A percentile compares a stretch with the other conserved stretches of the same genome.
These are phyloP conservation scores for Pyrenophora graminea DNA, from an alignment of 2,329 filamentous ascomycete genomes.

Conservation along the genomic window DNA sequence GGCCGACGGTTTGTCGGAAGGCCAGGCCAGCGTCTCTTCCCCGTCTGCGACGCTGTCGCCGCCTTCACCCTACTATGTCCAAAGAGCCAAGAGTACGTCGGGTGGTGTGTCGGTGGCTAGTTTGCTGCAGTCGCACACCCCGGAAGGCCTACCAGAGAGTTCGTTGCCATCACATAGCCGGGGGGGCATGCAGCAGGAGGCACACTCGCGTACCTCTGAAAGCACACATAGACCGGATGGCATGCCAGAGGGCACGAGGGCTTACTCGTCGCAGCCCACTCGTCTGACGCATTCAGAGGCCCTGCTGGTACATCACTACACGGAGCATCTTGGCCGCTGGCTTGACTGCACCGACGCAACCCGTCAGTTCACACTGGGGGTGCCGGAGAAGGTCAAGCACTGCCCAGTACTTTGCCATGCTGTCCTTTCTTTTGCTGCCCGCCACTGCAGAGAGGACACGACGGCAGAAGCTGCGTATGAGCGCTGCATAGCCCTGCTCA, in stretches of 20 bases:
- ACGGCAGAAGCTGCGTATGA: slow-evolving; percentile 33
- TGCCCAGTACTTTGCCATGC: slow-evolving; percentile 38
- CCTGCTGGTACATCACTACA: slow-evolving; percentile 36
- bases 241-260: slow-evolving; percentile 1
- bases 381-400: slow-evolving; percentile 33
- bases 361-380: slow-evolving; percentile 36
- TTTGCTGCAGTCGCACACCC: slow-evolving; percentile 12
- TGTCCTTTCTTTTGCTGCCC: slow-evolving; percentile 36
- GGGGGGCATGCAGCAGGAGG: background rate
- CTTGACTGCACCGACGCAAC: slow-evolving; percentile 39
- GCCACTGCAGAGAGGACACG: slow-evolving; percentile 27
- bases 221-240: background rate
- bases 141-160: slow-evolving; percentile 5
- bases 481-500: slow-evolving; percentile 37
- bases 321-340: slow-evolving; percentile 38
- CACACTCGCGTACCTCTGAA: background rate
- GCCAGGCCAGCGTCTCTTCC: slow-evolving; percentile 15
- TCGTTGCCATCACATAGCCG: slow-evolving; percentile 2
- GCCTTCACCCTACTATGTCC: slow-evolving; percentile 13
- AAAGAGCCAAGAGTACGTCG: slow-evolving; percentile 3
- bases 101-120: slow-evolving; percentile 18
- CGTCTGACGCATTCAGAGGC: slow-evolving; percentile 30
- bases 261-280: slow-evolving; percentile 11
- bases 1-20: slow-evolving; percentile 14
- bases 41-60: slow-evolving; percentile 20